Evolutionary conservation across 2,329 filamentous ascomycete genomes (phyloP).

Genomic region (Phoma sp.): DNA sequence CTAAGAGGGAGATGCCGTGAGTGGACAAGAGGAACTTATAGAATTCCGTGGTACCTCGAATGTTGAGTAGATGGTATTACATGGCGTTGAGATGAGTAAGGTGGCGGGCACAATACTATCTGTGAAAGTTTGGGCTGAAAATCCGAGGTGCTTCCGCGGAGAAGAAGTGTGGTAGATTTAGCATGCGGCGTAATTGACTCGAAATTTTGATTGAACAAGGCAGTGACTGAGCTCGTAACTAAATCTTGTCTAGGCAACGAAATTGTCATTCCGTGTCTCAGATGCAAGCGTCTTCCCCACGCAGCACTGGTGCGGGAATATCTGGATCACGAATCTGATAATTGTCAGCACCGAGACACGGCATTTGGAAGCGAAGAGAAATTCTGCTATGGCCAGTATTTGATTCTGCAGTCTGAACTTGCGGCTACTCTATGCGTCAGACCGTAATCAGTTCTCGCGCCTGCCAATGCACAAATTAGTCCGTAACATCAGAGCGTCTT

Average conservation of each 20-base stretch:
- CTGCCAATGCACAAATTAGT: not conserved
- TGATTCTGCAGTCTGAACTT: not conserved
- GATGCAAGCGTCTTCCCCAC: constrained; percentile 6
- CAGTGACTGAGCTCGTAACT: not conserved
- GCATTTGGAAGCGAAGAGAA: not conserved
- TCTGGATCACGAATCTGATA: not conserved
- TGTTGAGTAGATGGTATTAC: not conserved
- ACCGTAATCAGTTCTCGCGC: not conserved
- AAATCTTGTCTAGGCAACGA: not conserved
- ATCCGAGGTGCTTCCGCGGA: not conserved
- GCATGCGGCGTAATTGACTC: not conserved
- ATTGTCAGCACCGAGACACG: constrained; percentile 7
- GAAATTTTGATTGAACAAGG: not conserved
- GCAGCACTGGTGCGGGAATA: not conserved
- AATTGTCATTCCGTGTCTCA: not conserved
- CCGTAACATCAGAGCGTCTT: constrained; percentile 19
- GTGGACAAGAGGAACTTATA: not conserved
- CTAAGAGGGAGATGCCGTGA: not conserved
- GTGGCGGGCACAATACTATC: not conserved
- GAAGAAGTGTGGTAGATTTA: not conserved
- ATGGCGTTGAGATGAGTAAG: not conserved
- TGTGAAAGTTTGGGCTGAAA: too few species aligned
- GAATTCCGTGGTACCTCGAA: not conserved
- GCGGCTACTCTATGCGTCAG: not conserved
- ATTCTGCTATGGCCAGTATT: not conserved